Evolutionary conservation across 352 stramenopile genomes (phyloP).

Genomic region (Globisporangium carolinianum): DNA sequence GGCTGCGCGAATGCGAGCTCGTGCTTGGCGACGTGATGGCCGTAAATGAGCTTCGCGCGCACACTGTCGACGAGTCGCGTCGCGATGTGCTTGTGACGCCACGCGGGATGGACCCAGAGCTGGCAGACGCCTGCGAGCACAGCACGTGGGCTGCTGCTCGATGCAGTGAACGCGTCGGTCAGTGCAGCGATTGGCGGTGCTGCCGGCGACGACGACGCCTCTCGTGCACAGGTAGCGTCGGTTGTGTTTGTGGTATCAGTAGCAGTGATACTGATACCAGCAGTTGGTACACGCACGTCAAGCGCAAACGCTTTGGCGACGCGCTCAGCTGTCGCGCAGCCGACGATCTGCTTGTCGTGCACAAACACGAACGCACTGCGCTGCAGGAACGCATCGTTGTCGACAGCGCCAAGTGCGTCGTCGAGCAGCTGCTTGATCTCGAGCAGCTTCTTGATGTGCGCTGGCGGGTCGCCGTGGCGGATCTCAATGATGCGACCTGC

Average conservation of each 20-base stretch:
- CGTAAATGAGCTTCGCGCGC: constrained; percentile 67
- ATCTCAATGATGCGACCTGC: constrained; percentile 62
- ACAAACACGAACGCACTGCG: constrained; percentile 61
- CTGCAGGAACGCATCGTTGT: constrained; percentile 40
- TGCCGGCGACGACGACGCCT: no score
- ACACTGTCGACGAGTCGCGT: constrained; percentile 53
- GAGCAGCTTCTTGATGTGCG: constrained; percentile 65
- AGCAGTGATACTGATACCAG: background rate
- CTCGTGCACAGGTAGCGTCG: no score
- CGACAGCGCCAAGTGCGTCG: constrained; percentile 60
- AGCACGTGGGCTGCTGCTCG: no score
- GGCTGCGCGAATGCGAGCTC: constrained; percentile 68
- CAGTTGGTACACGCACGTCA: constrained; percentile 11
- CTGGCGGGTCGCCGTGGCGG: constrained; percentile 32
- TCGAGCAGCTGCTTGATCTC: constrained; percentile 68
- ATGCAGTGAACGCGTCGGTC: background rate
- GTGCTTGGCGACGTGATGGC: constrained; percentile 40
- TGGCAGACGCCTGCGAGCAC: constrained; percentile 54
- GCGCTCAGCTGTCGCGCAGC: constrained; percentile 48
- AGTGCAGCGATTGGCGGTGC: background rate
- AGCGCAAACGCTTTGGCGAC: constrained; percentile 39
- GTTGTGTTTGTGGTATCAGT: background rate
- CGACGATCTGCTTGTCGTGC: constrained; percentile 46
- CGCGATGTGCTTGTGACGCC: constrained; percentile 42
- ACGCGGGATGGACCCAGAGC: constrained; percentile 60